Percentiles rank a stretch among this genome's conserved stretches.
Evolutionary conservation across 179 eudicot species (phyloP).

Genomic region (Beta macrorhiza): DNA sequence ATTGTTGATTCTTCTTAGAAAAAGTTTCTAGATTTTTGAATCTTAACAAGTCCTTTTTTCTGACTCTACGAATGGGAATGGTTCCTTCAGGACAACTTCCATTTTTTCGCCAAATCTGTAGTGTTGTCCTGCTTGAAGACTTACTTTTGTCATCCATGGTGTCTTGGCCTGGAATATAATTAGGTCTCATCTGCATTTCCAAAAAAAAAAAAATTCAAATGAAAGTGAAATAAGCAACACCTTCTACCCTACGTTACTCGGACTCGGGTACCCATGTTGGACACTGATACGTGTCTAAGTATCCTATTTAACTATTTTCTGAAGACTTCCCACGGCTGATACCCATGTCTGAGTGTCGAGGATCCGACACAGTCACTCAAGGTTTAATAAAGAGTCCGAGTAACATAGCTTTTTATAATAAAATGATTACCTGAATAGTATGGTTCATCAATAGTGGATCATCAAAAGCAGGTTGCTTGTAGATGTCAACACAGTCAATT

Average conservation of each 20-base stretch:
- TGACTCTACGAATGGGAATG: constrained; percentile 51
- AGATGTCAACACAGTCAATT: constrained; percentile 59
- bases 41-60: constrained; percentile 29
- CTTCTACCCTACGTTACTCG: too few species aligned
- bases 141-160: constrained; percentile 12
- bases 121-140: constrained; percentile 17
- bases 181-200: constrained; percentile 44
- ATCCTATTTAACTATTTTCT: too few species aligned
- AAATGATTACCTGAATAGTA: constrained; percentile 49
- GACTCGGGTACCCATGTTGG: too few species aligned
- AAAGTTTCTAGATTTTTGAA: constrained; percentile 22
- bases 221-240: too few species aligned
- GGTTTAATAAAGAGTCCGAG: too few species aligned
- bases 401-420: neutral
- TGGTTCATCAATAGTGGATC: constrained; percentile 61
- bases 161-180: constrained; percentile 18
- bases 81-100: constrained; percentile 69
- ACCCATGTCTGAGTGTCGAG: too few species aligned
- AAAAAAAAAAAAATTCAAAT: neutral
- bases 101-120: constrained; percentile 56
- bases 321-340: too few species aligned
- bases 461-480: constrained; percentile 64
- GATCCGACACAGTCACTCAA: too few species aligned
- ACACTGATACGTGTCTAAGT: too few species aligned
- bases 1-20: constrained; percentile 37